Evolutionary conservation across 208 protist species (phyloP).

Genomic region (Angomonas deanei): DNA sequence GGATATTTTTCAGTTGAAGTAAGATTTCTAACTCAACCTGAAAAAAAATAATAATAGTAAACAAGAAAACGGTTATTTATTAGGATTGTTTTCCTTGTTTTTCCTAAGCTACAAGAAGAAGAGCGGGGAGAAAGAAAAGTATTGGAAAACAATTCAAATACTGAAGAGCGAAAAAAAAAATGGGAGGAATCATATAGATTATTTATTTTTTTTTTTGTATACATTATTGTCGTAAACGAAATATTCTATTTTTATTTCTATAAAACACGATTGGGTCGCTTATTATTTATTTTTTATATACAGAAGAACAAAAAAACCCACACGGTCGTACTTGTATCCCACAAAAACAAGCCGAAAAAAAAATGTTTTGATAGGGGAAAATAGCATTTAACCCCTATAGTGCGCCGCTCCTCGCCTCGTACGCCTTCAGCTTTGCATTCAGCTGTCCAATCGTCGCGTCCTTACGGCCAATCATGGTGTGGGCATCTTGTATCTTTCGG

Average conservation of each 20-base stretch:
- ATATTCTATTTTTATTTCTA: too few species aligned
- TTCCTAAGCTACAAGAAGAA: conserved; percentile 1
- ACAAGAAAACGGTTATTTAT: neutral
- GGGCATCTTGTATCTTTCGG: conserved; percentile 69
- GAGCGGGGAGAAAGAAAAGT: neutral
- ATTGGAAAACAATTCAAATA: conserved; percentile 7
- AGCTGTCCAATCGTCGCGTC: conserved; percentile 81
- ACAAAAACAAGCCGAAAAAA: neutral
- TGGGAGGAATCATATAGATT: neutral
- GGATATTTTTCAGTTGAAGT: too few species aligned
- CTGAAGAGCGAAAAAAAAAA: conserved; percentile 14
- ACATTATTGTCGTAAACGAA: neutral
- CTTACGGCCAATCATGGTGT: conserved; percentile 73
- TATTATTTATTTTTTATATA: too few species aligned
- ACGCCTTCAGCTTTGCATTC: conserved; percentile 71
- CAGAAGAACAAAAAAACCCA: too few species aligned
- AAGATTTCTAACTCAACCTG: too few species aligned
- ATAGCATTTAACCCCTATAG: too few species aligned
- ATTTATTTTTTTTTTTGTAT: neutral
- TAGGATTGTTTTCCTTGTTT: neutral
- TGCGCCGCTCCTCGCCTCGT: conserved; percentile 47
- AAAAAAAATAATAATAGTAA: too few species aligned
- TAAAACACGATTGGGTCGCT: too few species aligned
- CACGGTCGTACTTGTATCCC: neutral
- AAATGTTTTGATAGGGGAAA: too few species aligned